Conservation (phyloP, 768 basidiomycete genomes). For the Exsudoporus frostii region DNA sequence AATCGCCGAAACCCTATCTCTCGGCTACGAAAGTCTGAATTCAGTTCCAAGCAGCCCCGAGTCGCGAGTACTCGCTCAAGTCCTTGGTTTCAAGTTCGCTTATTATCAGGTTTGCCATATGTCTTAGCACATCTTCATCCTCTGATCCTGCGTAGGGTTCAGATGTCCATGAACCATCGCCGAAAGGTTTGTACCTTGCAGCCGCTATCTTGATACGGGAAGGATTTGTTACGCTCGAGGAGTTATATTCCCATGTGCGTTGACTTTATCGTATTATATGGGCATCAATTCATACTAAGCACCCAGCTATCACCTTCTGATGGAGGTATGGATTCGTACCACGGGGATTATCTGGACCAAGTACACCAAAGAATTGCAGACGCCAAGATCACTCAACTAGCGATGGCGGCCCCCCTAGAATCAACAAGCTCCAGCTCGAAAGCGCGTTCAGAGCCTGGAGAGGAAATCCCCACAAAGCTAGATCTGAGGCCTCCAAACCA, state of each 20-base stretch:
- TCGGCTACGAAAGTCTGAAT: slow-evolving; percentile 1
- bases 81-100: slow-evolving; percentile 96
- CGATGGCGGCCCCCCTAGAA: slow-evolving; percentile 82
- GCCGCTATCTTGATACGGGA: slow-evolving; percentile 89
- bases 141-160: slow-evolving; percentile 40
- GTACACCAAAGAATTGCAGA: slow-evolving; percentile 63
- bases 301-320: slow-evolving; percentile 71
- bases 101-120: slow-evolving; percentile 71
- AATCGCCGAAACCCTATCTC: slow-evolving; percentile 42
- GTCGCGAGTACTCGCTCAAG: slow-evolving; percentile 76
- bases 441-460: slow-evolving; percentile 37
- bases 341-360: slow-evolving; percentile 61
- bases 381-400: slow-evolving; percentile 72
- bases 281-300: slow-evolving; percentile 6
- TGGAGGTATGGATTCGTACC: slow-evolving; percentile 65
- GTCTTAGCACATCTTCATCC: not conserved
- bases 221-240: slow-evolving; percentile 81
- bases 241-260: slow-evolving; percentile 89
- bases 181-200: slow-evolving; percentile 73
- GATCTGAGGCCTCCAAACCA: slow-evolving; percentile 61
- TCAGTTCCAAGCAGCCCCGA: slow-evolving; percentile 30
- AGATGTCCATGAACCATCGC: slow-evolving; percentile 58
- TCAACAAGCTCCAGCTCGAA: slow-evolving; percentile 42
- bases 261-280: not conserved
- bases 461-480: slow-evolving; percentile 33